These are phyloP conservation scores for Sisymbrium altissimum DNA, from an alignment of 345 rosid species.

Conservation along the genomic window DNA sequence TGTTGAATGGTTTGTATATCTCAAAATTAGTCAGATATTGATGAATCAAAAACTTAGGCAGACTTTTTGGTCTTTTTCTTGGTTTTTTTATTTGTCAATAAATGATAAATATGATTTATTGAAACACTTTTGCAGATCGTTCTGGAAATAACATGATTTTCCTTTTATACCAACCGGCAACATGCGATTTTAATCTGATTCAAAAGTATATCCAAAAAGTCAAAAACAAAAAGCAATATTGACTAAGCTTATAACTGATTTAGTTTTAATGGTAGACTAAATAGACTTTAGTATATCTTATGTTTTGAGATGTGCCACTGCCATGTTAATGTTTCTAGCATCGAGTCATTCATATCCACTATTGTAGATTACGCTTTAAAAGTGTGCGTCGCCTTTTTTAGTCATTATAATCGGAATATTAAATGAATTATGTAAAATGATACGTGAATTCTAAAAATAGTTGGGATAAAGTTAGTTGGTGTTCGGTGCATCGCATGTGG, in stretches of 20 bases:
- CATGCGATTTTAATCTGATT: constrained; percentile 17
- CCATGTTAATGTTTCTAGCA: background rate
- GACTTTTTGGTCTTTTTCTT: background rate
- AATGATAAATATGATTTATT: background rate
- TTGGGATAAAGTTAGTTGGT: constrained; percentile 29
- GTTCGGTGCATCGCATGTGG: constrained; percentile 33
- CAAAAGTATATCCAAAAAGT: constrained; percentile 24
- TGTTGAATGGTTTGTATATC: background rate
- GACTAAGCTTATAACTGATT: background rate
- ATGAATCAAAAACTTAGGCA: background rate
- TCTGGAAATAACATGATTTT: constrained; percentile 9
- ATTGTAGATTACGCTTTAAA: background rate
- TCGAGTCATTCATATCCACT: constrained; percentile 1
- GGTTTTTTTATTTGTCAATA: background rate
- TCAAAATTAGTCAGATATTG: background rate
- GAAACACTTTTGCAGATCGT: background rate
- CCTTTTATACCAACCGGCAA: constrained; percentile 27
- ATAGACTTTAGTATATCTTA: background rate
- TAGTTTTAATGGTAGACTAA: background rate
- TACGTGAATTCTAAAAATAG: constrained; percentile 19
- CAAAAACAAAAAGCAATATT: background rate
- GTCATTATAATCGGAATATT: background rate
- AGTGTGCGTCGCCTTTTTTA: constrained; percentile 5
- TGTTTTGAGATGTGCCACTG: background rate
- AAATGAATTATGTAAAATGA: constrained; percentile 1